Conservation (phyloP, 768 basidiomycete species). For the Agrocybe praecox region DNA sequence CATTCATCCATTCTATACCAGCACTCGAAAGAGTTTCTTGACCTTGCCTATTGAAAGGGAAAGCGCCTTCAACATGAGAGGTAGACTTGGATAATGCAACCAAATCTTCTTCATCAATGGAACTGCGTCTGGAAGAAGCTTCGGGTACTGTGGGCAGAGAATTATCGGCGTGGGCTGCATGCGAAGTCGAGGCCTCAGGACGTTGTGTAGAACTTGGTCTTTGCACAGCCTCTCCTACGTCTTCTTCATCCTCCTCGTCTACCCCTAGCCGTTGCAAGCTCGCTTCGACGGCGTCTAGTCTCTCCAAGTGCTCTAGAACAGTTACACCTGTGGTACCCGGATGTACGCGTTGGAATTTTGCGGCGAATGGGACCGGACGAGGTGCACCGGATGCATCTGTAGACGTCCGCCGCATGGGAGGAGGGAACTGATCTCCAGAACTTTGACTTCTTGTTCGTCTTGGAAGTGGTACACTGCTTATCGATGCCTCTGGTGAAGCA, state of each 20-base stretch:
- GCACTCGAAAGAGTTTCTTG: slow-evolving; percentile 33
- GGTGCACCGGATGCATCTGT: slow-evolving; percentile 64
- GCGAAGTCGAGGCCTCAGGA: slow-evolving; percentile 30
- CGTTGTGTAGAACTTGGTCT: slow-evolving; percentile 11
- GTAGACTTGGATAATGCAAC: slow-evolving; percentile 77
- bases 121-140: slow-evolving; percentile 52
- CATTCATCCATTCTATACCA: slow-evolving; percentile 50
- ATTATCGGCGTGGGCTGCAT: slow-evolving; percentile 45
- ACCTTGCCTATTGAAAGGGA: slow-evolving; percentile 35
- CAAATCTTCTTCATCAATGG: slow-evolving; percentile 70
- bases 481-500: slow-evolving; percentile 62
- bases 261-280: slow-evolving; percentile 74
- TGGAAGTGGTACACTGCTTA: slow-evolving; percentile 62
- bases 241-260: slow-evolving; percentile 41
- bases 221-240: slow-evolving; percentile 62
- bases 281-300: slow-evolving; percentile 81
- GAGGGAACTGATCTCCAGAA: slow-evolving; percentile 73
- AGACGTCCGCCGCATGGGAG: slow-evolving; percentile 65
- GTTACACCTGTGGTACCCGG: slow-evolving; percentile 87
- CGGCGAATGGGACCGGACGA: slow-evolving; percentile 80
- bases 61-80: slow-evolving; percentile 64
- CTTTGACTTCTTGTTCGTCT: slow-evolving; percentile 60
- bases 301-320: slow-evolving; percentile 83
- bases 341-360: slow-evolving; percentile 83
- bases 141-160: slow-evolving; percentile 62